Conservation (phyloP, 495 filamentous ascomycete species). For the Hyaloscypha variabilis region DNA sequence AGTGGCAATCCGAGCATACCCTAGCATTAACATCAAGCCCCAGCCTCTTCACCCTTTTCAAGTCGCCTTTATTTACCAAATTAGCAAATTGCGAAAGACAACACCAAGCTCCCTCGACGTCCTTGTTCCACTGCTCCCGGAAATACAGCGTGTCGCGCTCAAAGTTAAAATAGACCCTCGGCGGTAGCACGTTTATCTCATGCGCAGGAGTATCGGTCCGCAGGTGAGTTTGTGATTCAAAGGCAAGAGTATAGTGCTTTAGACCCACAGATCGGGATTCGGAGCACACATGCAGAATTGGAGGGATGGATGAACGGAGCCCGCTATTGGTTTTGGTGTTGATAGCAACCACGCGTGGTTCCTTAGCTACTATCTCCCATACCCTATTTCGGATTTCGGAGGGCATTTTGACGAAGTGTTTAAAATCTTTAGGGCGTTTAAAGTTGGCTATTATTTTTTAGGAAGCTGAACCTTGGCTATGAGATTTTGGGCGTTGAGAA, state of each 20-base stretch:
- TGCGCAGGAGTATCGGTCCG: too few relatives aligned
- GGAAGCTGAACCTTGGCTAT: too few relatives aligned
- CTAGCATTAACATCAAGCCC: slow-evolving; percentile 5
- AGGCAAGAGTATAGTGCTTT: slow-evolving; percentile 5
- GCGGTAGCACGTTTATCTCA: too few relatives aligned
- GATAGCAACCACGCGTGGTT: not conserved
- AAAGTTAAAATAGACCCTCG: not conserved
- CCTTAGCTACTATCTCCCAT: not conserved
- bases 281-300: slow-evolving; percentile 4
- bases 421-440: not conserved
- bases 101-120: not conserved
- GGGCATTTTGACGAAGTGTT: not conserved
- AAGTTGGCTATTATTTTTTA: not conserved
- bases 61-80: not conserved
- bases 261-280: not conserved
- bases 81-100: not conserved
- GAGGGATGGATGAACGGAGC: not conserved
- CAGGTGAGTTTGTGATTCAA: too few relatives aligned
- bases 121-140: not conserved
- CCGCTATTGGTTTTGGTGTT: not conserved
- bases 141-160: slow-evolving; percentile 3
- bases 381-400: not conserved
- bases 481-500: too few relatives aligned
- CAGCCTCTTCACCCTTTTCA: not conserved
- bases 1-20: slow-evolving; percentile 1